Base-by-base conservation (phyloP, 192 early-diverging fungal genomes). In the Ramicandelaber brevisporus region DNA sequence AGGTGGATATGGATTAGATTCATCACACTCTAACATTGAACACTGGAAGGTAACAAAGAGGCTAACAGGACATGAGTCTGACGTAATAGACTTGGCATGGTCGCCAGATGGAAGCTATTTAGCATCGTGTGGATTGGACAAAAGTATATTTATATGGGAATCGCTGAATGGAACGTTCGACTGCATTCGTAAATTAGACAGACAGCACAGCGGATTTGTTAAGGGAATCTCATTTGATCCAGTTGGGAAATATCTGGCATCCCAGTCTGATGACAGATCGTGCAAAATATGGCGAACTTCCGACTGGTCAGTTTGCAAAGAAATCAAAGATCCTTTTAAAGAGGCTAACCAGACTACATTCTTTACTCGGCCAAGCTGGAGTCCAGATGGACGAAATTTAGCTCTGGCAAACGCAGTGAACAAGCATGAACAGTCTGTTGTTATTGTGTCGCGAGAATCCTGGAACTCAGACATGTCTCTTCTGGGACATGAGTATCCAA, bases 161-260 rank as follows among this genome's bases (percentile, higher is more conserved):
- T n/a, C n/a, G n/a, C n/a, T n/a, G n/a, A 78, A 65, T 12, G 33
- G 33, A 21, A 72, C 76, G 0, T 93, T 88, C 46, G 66, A 72
- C 14, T 50, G 57, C 5, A 31, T 88, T 11, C 55, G 57, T 2
- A 67, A 55, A 26, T 41, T 88, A 14, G 56, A 66, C 25, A n/a
- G n/a, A n/a, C 57, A 51, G 14, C 86, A 88, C 31, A 30, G 48
- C 14, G 83, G 78, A 21, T 89, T 93, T 50, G 92, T 98, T 13
- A 98, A 98, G 52, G 92, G 92, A 6, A 41, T 98, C 4, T 67
- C 86, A 1, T 98, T 83, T 65, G 92, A 98, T 49, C 92, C 92
- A 3, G 78, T 78, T 2, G 88, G 88, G 8, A 70, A 79, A 38
- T 98, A 70, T 46, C 46, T 98, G 31, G 88, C 88, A 0, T 68